These are phyloP conservation scores for Sclerotinia borealis DNA, from an alignment of 2,329 filamentous ascomycete genomes.

Conservation along the genomic window DNA sequence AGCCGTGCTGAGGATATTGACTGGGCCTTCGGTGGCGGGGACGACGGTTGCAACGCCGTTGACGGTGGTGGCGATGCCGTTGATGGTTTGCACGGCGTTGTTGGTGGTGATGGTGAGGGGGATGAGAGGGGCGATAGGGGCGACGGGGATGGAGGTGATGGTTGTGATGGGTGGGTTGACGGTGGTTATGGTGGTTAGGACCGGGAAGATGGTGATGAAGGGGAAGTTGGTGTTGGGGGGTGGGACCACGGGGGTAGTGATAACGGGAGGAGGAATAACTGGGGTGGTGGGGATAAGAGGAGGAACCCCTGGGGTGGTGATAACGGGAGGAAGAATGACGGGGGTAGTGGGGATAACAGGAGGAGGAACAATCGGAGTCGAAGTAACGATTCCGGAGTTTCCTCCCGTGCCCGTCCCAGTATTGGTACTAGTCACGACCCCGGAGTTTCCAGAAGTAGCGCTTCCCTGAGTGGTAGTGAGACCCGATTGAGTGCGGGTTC, in stretches of 20 bases:
- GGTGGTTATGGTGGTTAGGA: conserved; percentile 2
- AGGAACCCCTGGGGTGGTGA: background rate
- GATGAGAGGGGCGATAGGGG: background rate
- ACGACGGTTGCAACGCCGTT: background rate
- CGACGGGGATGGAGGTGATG: background rate
- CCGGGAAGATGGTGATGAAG: background rate
- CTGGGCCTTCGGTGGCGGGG: background rate
- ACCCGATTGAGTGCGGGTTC: background rate
- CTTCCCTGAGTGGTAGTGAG: background rate
- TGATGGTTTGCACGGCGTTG: background rate
- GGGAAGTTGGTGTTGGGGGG: conserved; percentile 1
- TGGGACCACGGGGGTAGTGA: background rate
- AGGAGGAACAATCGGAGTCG: background rate
- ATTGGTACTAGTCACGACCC: background rate
- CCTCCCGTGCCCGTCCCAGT: background rate
- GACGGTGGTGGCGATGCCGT: background rate
- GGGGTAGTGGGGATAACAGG: too few species aligned
- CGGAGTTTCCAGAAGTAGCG: background rate
- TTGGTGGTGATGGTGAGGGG: background rate
- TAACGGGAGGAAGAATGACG: background rate
- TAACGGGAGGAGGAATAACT: background rate
- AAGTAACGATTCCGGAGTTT: background rate
- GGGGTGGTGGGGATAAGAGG: background rate
- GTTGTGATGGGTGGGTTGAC: conserved; percentile 7
- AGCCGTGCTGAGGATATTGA: background rate